Percentiles rank a stretch among this genome's conserved stretches.
phyloP scores from a whole-genome alignment of 2,329 filamentous ascomycete genomes.

The Penicillium hordei region DNA sequence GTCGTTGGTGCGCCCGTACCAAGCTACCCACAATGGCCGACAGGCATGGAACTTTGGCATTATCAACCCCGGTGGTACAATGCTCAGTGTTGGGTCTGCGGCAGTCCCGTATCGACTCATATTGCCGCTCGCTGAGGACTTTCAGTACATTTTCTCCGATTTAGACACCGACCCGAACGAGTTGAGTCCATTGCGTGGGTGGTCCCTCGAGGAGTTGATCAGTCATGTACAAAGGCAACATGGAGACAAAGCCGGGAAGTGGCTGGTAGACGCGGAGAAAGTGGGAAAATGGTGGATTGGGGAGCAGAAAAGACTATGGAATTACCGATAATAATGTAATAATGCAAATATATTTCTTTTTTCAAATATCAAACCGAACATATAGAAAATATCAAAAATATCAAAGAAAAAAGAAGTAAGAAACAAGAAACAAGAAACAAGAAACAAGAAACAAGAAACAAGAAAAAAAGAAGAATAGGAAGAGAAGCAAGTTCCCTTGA shows the following conservation, averaged over 20 bases:
- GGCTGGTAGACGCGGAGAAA: slow-evolving; percentile 37
- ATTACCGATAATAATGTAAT: slow-evolving; percentile 14
- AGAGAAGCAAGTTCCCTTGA: slow-evolving; percentile 1
- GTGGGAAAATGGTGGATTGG: slow-evolving; percentile 41
- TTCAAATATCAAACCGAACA: too few relatives aligned
- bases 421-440: too few relatives aligned
- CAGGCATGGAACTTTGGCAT: slow-evolving; percentile 35
- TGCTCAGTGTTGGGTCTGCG: slow-evolving; percentile 68
- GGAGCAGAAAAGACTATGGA: slow-evolving; percentile 32
- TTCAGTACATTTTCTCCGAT: slow-evolving; percentile 39
- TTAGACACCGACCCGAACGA: slow-evolving; percentile 36
- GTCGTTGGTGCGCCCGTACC: slow-evolving; percentile 45
- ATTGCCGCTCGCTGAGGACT: slow-evolving; percentile 76
- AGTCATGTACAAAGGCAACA: slow-evolving; percentile 25
- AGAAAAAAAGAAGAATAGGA: slow-evolving; percentile 9
- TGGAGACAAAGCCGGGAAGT: slow-evolving; percentile 35
- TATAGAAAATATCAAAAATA: too few relatives aligned
- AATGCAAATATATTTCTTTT: neutral
- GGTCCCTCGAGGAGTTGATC: slow-evolving; percentile 29
- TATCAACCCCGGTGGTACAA: slow-evolving; percentile 35
- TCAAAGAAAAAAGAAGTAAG: too few relatives aligned
- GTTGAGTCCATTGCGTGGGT: slow-evolving; percentile 29
- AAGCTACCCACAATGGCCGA: slow-evolving; percentile 35
- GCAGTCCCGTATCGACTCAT: slow-evolving; percentile 70
- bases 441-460: too few relatives aligned